These are phyloP conservation scores for Byssoonygena ceratinophila DNA, from an alignment of 2,329 filamentous ascomycete genomes.

Conservation along the genomic window DNA sequence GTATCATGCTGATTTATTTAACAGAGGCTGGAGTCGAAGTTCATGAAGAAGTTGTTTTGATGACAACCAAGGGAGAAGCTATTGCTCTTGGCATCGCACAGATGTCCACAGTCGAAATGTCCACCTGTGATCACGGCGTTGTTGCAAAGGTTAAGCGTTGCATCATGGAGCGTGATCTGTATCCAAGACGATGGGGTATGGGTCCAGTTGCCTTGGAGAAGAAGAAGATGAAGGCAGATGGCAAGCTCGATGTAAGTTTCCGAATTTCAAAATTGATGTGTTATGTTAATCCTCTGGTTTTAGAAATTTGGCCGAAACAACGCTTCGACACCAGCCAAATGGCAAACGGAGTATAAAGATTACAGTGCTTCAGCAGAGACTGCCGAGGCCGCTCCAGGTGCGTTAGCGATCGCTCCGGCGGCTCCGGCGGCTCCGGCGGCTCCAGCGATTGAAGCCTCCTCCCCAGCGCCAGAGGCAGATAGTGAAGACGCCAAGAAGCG, in stretches of 20 bases:
- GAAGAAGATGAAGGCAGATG: constrained; percentile 98
- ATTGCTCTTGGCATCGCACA: constrained; percentile 93
- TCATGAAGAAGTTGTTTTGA: constrained; percentile 91
- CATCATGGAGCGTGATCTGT: constrained; percentile 98
- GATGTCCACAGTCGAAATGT: constrained; percentile 97
- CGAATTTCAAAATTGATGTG: neutral
- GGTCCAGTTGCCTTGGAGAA: constrained; percentile 90
- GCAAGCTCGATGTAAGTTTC: constrained; percentile 78
- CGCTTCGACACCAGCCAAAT: constrained; percentile 85
- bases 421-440: constrained; percentile 27
- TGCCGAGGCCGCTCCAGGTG: constrained; percentile 34
- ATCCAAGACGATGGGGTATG: constrained; percentile 92
- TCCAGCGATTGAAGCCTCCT: constrained; percentile 23
- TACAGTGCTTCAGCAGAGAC: constrained; percentile 45
- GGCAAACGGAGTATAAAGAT: constrained; percentile 88
- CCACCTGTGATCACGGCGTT: constrained; percentile 91
- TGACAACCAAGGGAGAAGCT: constrained; percentile 98
- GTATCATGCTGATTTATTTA: constrained; percentile 16
- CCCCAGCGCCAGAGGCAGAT: constrained; percentile 28
- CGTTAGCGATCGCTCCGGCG: constrained; percentile 35
- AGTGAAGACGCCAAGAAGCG: constrained; percentile 43
- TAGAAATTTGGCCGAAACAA: constrained; percentile 86
- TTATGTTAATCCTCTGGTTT: constrained; percentile 26
- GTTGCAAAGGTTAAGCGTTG: constrained; percentile 98
- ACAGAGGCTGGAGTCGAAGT: constrained; percentile 80